phyloP scores from a whole-genome alignment of 2,329 filamentous ascomycete species.

The Thermothelomyces thermophilus region DNA sequence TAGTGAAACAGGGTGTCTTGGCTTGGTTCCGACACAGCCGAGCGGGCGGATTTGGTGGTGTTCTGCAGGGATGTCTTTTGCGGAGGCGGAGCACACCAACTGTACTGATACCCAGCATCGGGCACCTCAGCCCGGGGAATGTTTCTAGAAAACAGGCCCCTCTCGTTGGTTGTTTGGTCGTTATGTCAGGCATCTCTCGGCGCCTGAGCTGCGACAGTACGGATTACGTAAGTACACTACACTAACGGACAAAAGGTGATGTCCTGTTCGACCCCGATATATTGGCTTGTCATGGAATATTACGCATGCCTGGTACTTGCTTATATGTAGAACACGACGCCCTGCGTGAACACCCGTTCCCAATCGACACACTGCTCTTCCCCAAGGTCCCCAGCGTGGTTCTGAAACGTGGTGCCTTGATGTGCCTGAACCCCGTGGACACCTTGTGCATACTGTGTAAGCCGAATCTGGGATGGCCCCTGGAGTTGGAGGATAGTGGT shows the following conservation, averaged over 20 bases:
- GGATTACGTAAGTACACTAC: no score
- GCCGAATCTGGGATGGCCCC: background rate
- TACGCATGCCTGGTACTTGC: no score
- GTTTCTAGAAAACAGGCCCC: constrained; percentile 20
- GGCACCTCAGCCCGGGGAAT: constrained; percentile 11
- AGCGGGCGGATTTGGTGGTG: constrained; percentile 13
- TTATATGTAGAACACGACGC: background rate
- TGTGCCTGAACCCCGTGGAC: background rate
- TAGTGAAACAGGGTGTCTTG: constrained; percentile 1
- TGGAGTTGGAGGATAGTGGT: no score
- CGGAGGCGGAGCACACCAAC: constrained; percentile 13
- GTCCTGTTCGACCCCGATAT: background rate
- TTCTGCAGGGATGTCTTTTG: constrained; percentile 11
- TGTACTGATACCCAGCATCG: background rate
- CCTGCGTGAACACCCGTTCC: background rate
- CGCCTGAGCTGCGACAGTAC: no score
- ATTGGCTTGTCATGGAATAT: background rate
- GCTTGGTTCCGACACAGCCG: constrained; percentile 17
- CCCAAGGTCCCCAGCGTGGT: constrained; percentile 60
- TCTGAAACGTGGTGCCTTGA: constrained; percentile 44
- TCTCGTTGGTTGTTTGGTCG: no score
- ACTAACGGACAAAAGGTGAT: no score
- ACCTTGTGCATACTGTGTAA: background rate
- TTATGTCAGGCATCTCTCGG: no score
- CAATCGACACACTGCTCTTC: constrained; percentile 35